phyloP scores from a whole-genome alignment of 2,329 filamentous ascomycete genomes.

The Aurifilum marmelostoma region DNA sequence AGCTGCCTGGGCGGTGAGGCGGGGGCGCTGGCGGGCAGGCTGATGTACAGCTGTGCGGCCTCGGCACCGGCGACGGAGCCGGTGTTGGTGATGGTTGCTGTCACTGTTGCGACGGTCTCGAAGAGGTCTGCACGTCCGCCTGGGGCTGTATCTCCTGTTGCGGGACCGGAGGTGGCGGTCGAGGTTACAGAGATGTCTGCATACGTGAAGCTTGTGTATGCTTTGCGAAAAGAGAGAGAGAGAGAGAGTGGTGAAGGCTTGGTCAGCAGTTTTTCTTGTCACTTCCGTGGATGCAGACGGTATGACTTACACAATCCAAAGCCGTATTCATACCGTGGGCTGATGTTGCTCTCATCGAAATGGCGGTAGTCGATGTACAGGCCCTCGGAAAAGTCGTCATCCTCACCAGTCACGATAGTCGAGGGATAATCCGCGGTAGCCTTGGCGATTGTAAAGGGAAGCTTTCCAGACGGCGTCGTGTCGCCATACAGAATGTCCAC shows the following conservation, averaged over 20 bases:
- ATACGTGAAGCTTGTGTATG: slow-evolving; percentile 71
- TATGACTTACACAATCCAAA: slow-evolving; percentile 57
- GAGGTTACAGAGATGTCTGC: slow-evolving; percentile 50
- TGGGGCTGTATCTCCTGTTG: slow-evolving; percentile 43
- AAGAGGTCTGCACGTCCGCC: slow-evolving; percentile 53
- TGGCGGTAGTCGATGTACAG: slow-evolving; percentile 68
- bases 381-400: slow-evolving; percentile 62
- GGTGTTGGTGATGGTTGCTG: slow-evolving; percentile 66
- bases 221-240: slow-evolving; percentile 38
- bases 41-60: slow-evolving; percentile 64
- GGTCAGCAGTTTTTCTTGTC: no score
- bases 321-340: slow-evolving; percentile 66
- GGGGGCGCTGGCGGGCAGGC: slow-evolving; percentile 45
- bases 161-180: slow-evolving; percentile 43
- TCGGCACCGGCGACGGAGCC: slow-evolving; percentile 65
- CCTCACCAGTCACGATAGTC: slow-evolving; percentile 35
- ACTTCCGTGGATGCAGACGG: no score
- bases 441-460: slow-evolving; percentile 57
- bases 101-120: slow-evolving; percentile 52
- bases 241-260: no score
- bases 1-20: slow-evolving; percentile 53
- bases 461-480: slow-evolving; percentile 48
- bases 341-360: slow-evolving; percentile 60
- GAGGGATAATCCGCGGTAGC: slow-evolving; percentile 50
- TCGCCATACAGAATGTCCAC: slow-evolving; percentile 73